Evolutionary conservation across 2,329 filamentous ascomycete genomes (phyloP), one percentile per base, ranked within the genome.

Genomic region (Sporothrix luriei): DNA sequence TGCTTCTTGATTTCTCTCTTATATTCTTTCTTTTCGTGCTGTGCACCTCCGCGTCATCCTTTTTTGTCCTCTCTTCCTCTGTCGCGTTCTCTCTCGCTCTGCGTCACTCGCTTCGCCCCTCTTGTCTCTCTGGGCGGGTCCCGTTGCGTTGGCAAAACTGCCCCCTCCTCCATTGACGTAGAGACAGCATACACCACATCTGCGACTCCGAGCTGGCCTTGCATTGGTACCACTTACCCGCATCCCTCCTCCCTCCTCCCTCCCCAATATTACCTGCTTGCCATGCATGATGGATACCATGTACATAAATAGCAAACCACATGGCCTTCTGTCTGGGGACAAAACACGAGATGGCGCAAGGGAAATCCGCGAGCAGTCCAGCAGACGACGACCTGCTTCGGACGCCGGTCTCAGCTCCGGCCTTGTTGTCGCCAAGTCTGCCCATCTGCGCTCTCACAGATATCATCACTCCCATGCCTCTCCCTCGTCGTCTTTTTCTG

Each of bases 301-400:
- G 73, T 68, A 72, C 71, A 73, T 72, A 73, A 72, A 72, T 75
- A 74, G 69, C 70, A 73, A 73, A 49, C 71, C 73, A 67, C 72
- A 71, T 43, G 68, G 48, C 72, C 71, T 69, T 55, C 54, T 55
- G 48, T 62, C 69, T 33, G 61, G 51, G 26, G 70, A 71, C 66
- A 57, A 21, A 19, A 65, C 61, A 59, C 70, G 38, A 68, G 52
- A 69, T 69, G 68, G 62, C 26, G 21, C 26, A 51, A 54, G 55
- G 55, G 29, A 61, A n/a, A 65, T 48, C 43, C 57, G 55, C 51
- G 57, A 33, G 38, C 71, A 43, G 49, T 16, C 61, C 46, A 64
- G 43, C 66, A 69, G 65, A 61, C 71, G 54, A 38, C 69, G 26
- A 61, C 59, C 70, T 24, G 52, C 65, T 48, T 70, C 70, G 29